A percentile compares a stretch with the other conserved stretches of the same genome.
Evolutionary conservation across 345 rosid genomes (phyloP).

Genomic region (Crucihimalaya himalaica): DNA sequence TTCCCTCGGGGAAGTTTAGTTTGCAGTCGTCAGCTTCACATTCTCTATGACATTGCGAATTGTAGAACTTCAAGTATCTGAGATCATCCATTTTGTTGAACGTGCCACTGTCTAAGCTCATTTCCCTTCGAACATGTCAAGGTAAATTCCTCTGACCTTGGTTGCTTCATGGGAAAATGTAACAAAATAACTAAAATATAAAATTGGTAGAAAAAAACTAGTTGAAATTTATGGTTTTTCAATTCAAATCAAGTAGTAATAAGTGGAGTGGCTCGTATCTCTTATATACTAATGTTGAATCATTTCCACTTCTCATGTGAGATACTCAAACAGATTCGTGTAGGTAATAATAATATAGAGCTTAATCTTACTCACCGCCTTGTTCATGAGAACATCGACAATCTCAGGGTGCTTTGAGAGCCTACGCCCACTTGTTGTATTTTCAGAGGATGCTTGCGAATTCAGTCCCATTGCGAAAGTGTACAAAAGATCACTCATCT

Average conservation of each 20-base stretch:
- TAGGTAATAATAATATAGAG: too few relatives aligned
- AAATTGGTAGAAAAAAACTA: too few relatives aligned
- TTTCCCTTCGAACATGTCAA: constrained; percentile 8
- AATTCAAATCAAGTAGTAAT: too few relatives aligned
- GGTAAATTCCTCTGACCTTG: constrained; percentile 18
- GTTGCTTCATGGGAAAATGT: constrained; percentile 11
- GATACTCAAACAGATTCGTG: too few relatives aligned
- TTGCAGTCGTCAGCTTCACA: not conserved
- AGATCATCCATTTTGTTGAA: constrained; percentile 31
- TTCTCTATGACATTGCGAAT: not conserved
- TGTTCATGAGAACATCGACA: not conserved
- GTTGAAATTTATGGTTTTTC: too few relatives aligned
- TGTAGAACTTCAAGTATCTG: constrained; percentile 24
- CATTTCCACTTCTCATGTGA: too few relatives aligned
- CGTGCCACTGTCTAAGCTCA: not conserved
- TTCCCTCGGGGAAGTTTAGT: not conserved
- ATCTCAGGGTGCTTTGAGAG: not conserved
- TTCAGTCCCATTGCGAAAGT: constrained; percentile 17
- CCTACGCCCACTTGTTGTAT: not conserved
- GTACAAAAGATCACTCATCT: constrained; percentile 36
- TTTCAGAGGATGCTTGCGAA: not conserved
- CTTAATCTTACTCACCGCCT: not conserved
- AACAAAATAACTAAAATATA: too few relatives aligned
- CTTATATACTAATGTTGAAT: too few relatives aligned
- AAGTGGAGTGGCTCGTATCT: too few relatives aligned